phyloP scores from a whole-genome alignment of 2,329 filamentous ascomycete species.

The Cryphonectria carpinicola region DNA sequence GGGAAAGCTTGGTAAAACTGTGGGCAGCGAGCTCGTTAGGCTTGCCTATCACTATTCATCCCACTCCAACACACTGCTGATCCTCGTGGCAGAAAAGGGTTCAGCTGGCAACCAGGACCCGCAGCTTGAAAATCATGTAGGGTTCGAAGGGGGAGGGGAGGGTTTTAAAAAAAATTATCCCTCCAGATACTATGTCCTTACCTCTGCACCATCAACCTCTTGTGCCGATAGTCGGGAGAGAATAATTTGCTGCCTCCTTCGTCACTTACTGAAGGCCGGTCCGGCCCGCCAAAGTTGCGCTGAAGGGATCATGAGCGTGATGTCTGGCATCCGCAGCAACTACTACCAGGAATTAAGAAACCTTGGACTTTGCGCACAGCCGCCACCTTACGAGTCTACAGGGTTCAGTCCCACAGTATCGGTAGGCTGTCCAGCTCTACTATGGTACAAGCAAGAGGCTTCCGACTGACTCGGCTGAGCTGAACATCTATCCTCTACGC shows the following conservation, averaged over 20 bases:
- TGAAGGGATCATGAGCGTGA: neutral
- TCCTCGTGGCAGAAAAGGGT: neutral
- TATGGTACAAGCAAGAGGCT: neutral
- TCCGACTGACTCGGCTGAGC: neutral
- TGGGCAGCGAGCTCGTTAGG: neutral
- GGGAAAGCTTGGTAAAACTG: neutral
- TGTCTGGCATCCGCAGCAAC: neutral
- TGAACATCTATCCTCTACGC: neutral
- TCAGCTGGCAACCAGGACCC: neutral
- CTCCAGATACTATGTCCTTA: neutral
- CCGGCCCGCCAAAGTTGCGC: neutral
- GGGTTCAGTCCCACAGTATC: neutral
- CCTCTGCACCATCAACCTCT: neutral
- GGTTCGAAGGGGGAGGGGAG: too few relatives aligned
- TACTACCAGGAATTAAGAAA: neutral
- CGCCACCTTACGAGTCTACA: neutral
- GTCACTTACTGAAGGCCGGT: neutral
- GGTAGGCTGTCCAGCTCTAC: neutral
- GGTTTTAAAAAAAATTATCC: too few relatives aligned
- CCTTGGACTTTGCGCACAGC: neutral
- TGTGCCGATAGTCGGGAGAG: neutral
- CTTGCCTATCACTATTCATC: neutral
- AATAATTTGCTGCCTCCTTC: neutral
- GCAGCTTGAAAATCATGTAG: neutral
- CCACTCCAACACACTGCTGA: neutral